These are phyloP conservation scores for Tetrapisispora namnaoensis DNA, from an alignment of 805 yeast genomes.

Conservation along the genomic window DNA sequence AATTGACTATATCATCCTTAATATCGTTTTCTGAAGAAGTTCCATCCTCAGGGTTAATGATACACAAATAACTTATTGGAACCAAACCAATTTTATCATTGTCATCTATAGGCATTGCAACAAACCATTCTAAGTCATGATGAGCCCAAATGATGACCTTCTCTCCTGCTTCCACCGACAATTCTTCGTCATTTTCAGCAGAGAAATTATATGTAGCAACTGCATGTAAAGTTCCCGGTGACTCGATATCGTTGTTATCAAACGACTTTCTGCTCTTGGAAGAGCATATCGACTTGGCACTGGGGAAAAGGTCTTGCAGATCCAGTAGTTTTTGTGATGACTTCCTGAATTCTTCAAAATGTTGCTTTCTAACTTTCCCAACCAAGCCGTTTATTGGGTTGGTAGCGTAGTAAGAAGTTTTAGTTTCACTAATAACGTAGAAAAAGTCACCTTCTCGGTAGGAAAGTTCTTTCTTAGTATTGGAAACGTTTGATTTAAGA, in stretches of 20 bases:
- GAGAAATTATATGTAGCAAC: slow-evolving; percentile 74
- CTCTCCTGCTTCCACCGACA: slow-evolving; percentile 77
- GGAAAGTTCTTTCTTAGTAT: slow-evolving; percentile 68
- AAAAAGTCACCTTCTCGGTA: slow-evolving; percentile 82
- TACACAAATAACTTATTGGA: slow-evolving; percentile 80
- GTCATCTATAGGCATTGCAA: slow-evolving; percentile 90
- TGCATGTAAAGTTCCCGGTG: slow-evolving; percentile 54
- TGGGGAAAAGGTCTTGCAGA: not conserved
- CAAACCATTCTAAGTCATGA: slow-evolving; percentile 93
- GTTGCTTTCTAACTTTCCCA: slow-evolving; percentile 81
- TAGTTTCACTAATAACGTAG: slow-evolving; percentile 58
- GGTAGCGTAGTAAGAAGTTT: slow-evolving; percentile 78
- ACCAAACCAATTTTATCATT: slow-evolving; percentile 95
- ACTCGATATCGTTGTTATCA: not conserved
- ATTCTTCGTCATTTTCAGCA: slow-evolving; percentile 71
- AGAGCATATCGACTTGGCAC: not conserved
- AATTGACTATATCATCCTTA: slow-evolving; percentile 48
- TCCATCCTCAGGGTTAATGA: slow-evolving; percentile 65
- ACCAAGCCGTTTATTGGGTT: slow-evolving; percentile 68
- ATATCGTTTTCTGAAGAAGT: slow-evolving; percentile 46
- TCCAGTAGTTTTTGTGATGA: slow-evolving; percentile 32
- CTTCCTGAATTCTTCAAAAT: slow-evolving; percentile 72
- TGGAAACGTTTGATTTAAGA: slow-evolving; percentile 62
- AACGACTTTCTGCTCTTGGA: slow-evolving; percentile 1
- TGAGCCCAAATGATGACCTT: slow-evolving; percentile 89